These are phyloP conservation scores for Suillus occidentalis DNA, from an alignment of 768 basidiomycete genomes.

Conservation along the genomic window DNA sequence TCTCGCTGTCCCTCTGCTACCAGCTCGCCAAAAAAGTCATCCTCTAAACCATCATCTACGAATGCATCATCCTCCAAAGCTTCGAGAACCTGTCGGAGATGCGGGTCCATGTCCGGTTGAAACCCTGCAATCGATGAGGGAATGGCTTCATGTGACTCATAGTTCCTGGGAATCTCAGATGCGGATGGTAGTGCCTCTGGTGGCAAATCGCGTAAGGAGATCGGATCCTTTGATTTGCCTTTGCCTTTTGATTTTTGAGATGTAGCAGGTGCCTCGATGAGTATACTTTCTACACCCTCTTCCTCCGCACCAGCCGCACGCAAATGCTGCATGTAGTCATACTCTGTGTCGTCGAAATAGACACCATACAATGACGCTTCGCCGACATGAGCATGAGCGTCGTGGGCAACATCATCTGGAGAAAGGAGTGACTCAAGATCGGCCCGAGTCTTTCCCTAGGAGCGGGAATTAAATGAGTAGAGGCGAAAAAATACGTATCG, in stretches of 20 bases:
- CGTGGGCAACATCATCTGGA: conserved; percentile 47
- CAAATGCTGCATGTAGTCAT: conserved; percentile 98
- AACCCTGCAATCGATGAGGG: conserved; percentile 86
- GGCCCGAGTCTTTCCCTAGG: conserved; percentile 75
- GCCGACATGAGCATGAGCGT: conserved; percentile 61
- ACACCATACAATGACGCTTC: conserved; percentile 89
- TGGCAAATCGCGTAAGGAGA: conserved; percentile 61
- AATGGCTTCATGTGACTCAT: conserved; percentile 74
- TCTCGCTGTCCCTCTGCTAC: conserved; percentile 70
- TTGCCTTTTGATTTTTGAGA: conserved; percentile 39
- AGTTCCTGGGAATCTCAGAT: conserved; percentile 70
- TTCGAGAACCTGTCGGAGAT: conserved; percentile 88
- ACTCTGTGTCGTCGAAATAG: conserved; percentile 93
- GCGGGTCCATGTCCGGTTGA: conserved; percentile 95
- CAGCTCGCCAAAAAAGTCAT: conserved; percentile 75
- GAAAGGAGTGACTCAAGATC: conserved; percentile 68
- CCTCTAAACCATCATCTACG: conserved; percentile 72
- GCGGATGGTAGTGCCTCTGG: conserved; percentile 71
- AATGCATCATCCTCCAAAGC: conserved; percentile 97
- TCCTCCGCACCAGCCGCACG: conserved; percentile 74
- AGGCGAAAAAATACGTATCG: not conserved
- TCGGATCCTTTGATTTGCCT: conserved; percentile 35
- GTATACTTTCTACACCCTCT: conserved; percentile 76
- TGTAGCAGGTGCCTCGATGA: conserved; percentile 70
- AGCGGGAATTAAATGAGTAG: conserved; percentile 24